Evolutionary conservation across 1,139 yeast species (phyloP), one percentile per base, ranked within the genome.

Genomic region (Hyphopichia wangnamkhiaoensis): DNA sequence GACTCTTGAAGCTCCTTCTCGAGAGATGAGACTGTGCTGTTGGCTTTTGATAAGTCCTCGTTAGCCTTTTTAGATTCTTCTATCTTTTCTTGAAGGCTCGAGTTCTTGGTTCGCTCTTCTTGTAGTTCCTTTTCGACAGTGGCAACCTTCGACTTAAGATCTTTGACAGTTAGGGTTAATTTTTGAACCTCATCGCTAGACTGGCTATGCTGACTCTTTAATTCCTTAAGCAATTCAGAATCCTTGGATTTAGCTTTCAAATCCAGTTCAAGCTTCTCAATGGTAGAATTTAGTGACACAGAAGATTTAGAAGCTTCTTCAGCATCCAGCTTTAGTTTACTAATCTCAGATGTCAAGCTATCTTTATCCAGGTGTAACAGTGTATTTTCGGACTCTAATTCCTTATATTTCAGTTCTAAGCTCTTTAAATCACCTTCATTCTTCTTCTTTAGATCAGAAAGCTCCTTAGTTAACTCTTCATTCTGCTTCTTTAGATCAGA

Each of bases 381-480:
- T 21, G 24, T 21, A 7, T 21, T 21, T 21, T 21, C 24, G 7
- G n/a, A n/a, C n/a, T n/a, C n/a, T n/a, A n/a, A 21, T 21, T 7
- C 9, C 24, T 21, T 21, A 10, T 7, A 7, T 21, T 21, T 21
- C 24, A 7, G 24, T 21, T 21, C 10, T 10, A 21, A 21, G 24
- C 7, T 7, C 24, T 21, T 21, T 10, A 7, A 21, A 7, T 21
- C 10, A 7, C 10, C 33, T 13, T 33, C 35, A 8, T 35, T 28
- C 10, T 37, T 34, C 2, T 29, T 28, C 15, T 33, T 10, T 15
- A 33, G 26, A 10, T 26, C 31, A 21, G 20, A 31, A 38, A 39
- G 43, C 19, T 42, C 44, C 8, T 34, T 28, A 13, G 10, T 37
- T 18, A 43, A 37, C 14, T 25, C 27, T 18, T 39, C 38, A 30